phyloP scores from a whole-genome alignment of 371 early-diverging fungal genomes.

The Mucor saturninus region DNA sequence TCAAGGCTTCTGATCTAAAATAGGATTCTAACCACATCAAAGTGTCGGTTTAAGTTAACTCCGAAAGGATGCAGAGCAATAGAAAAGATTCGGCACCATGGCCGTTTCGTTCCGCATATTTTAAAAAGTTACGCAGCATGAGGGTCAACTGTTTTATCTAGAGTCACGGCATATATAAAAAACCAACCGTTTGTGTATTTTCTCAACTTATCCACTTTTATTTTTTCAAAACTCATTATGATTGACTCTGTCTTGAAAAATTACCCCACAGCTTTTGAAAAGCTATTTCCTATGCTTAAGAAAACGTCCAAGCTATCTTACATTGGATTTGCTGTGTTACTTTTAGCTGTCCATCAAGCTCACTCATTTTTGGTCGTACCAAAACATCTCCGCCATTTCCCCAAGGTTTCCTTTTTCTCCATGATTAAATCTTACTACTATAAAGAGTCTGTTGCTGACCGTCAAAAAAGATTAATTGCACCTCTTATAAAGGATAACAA shows the following conservation, averaged over 20 bases:
- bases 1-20: too few species aligned
- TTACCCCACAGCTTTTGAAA: neutral
- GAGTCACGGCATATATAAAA: too few species aligned
- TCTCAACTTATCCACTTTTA: neutral
- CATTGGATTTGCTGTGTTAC: slow-evolving; percentile 10
- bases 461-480: slow-evolving; percentile 7
- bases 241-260: neutral
- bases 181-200: too few species aligned
- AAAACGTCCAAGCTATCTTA: slow-evolving; percentile 9
- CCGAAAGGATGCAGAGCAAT: too few species aligned
- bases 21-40: too few species aligned
- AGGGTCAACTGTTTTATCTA: too few species aligned
- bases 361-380: slow-evolving; percentile 14
- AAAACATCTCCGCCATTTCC: slow-evolving; percentile 9
- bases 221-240: neutral
- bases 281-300: slow-evolving; percentile 6
- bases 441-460: slow-evolving; percentile 7
- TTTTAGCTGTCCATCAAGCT: slow-evolving; percentile 3
- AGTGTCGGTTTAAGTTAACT: too few species aligned
- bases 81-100: too few species aligned
- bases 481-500: slow-evolving; percentile 10
- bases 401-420: slow-evolving; percentile 12
- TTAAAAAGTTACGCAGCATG: too few species aligned
- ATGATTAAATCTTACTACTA: slow-evolving; percentile 14
- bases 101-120: too few species aligned